Evolutionary conservation across 768 basidiomycete genomes (phyloP), one percentile per base, ranked within the genome.

Genomic region (Chalciporus piperatus): DNA sequence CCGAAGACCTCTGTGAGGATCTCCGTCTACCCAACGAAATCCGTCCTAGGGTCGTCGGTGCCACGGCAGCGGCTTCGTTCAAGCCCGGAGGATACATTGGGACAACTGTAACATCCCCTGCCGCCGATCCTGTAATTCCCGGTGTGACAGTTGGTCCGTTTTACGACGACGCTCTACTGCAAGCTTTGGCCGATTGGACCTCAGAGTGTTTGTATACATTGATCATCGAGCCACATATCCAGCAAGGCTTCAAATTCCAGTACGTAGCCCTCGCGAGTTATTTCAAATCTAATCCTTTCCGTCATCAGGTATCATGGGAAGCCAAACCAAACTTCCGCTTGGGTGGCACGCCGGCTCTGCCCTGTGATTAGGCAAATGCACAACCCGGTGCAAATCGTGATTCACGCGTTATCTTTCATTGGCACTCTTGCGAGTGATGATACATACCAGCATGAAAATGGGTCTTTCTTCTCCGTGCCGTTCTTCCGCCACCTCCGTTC

Each of bases 381-480:
- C 39, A 68, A 67, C 51, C 69, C 68, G 8, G 50, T 57, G 39
- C 61, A 66, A 23, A 65, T 69, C 13, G 54, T 41, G 39, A 50
- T 69, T 41, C 60, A 69, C 41, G 60, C 70, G 23, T 45, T 71
- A 23, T 73, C 67, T 70, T 59, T 67, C 48, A 72, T 72, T 35
- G 37, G 55, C 44, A 48, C 47, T 32, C 71, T 71, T 20, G 55
- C 57, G 0, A 54, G 52, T 39, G 59, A 54, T 17, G 54, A 49
- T 9, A 45, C 45, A 13, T 50, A 56, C 16, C 39, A 60, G 23
- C 35, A 45, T 30, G 45, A 54, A 11, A 56, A 61, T 45, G 27
- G 33, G 6, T 42, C 60, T 49, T 71, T 73, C 48, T 50, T 65
- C 28, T 62, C 64, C 5, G 23, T 67, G 20, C 62, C 67, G 20